Percentiles rank a stretch among this genome's conserved stretches.
phyloP scores from a whole-genome alignment of 768 basidiomycete genomes.

The Boletus tylopilopsis region DNA sequence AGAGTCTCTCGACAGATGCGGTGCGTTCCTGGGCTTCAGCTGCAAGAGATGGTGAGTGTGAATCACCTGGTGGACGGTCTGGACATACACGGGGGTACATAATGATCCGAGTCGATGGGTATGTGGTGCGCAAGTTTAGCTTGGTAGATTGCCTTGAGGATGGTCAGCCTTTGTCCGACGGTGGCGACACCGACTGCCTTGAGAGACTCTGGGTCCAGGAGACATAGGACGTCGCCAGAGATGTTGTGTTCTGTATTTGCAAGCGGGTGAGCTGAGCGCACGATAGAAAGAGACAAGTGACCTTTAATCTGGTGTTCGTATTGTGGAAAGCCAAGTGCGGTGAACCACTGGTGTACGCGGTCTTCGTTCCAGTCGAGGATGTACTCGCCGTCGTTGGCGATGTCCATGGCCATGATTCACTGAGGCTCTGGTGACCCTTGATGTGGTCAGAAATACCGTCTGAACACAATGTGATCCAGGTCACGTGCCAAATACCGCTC shows the following conservation, averaged over 20 bases:
- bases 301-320: slow-evolving; percentile 83
- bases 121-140: slow-evolving; percentile 83
- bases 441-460: background rate
- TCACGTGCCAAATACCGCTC: slow-evolving; percentile 15
- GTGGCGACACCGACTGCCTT: slow-evolving; percentile 86
- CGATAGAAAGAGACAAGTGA: too few species aligned
- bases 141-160: slow-evolving; percentile 89
- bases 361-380: slow-evolving; percentile 68
- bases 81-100: slow-evolving; percentile 82
- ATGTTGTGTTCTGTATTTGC: slow-evolving; percentile 77
- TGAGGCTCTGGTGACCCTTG: background rate
- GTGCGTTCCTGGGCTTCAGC: slow-evolving; percentile 58
- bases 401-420: slow-evolving; percentile 27
- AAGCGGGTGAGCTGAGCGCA: slow-evolving; percentile 5
- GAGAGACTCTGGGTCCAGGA: slow-evolving; percentile 79
- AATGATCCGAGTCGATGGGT: slow-evolving; percentile 78
- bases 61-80: background rate
- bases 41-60: slow-evolving; percentile 21
- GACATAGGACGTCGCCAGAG: slow-evolving; percentile 83
- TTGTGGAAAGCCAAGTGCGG: slow-evolving; percentile 74
- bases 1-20: slow-evolving; percentile 62
- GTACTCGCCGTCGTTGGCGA: slow-evolving; percentile 28
- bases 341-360: slow-evolving; percentile 78
- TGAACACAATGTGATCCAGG: background rate
- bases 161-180: slow-evolving; percentile 86